phyloP scores from a whole-genome alignment of 495 filamentous ascomycete genomes.

The Umbilicaria muhlenbergii region DNA sequence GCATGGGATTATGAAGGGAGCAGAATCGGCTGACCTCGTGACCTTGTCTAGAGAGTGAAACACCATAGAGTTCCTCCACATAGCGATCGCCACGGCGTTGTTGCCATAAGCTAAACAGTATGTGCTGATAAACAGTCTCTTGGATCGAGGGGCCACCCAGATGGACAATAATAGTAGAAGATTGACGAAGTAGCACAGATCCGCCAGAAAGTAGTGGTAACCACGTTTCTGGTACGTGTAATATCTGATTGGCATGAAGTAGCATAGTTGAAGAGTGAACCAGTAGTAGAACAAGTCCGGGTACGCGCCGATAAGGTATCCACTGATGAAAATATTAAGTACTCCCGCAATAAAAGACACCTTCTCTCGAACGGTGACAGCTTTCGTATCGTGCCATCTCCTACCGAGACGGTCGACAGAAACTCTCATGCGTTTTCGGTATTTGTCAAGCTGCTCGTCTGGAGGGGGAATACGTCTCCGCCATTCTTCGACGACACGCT shows the following conservation, averaged over 20 bases:
- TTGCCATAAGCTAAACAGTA: constrained; percentile 91
- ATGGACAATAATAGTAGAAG: constrained; percentile 65
- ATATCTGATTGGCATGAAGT: constrained; percentile 93
- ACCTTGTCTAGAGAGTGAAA: constrained; percentile 97
- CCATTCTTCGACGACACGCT: constrained; percentile 79
- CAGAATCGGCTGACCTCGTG: constrained; percentile 40
- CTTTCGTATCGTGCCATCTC: constrained; percentile 77
- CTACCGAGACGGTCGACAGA: constrained; percentile 75
- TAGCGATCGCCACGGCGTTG: constrained; percentile 93
- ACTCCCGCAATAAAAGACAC: constrained; percentile 90
- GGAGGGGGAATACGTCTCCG: constrained; percentile 64
- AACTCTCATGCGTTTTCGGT: constrained; percentile 68
- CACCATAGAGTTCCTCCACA: constrained; percentile 98
- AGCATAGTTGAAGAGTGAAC: constrained; percentile 73
- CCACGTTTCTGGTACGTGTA: constrained; percentile 80
- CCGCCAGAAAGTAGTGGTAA: constrained; percentile 94
- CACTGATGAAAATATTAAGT: constrained; percentile 91
- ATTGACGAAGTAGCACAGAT: constrained; percentile 98
- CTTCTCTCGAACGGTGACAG: constrained; percentile 84
- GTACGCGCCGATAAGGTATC: constrained; percentile 76
- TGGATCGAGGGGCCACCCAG: constrained; percentile 83
- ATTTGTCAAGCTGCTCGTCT: constrained; percentile 86
- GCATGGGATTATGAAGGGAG: neutral
- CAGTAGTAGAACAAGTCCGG: constrained; percentile 82
- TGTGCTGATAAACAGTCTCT: constrained; percentile 81